Conservation (phyloP, 192 early-diverging fungal genomes). For the Anaeromyces robustus region DNA sequence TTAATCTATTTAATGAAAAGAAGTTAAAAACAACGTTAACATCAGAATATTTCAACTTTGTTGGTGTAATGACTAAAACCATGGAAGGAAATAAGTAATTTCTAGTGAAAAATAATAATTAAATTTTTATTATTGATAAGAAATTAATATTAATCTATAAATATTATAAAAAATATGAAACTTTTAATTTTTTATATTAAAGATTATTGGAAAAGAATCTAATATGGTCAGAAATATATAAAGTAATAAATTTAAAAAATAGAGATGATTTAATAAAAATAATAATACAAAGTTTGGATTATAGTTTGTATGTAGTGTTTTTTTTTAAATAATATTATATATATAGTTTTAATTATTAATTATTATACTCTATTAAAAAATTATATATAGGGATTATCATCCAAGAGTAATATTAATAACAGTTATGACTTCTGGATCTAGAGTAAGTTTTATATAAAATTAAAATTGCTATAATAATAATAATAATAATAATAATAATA, state of each 20-base stretch:
- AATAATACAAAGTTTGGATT: constrained; percentile 57
- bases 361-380: too few species aligned
- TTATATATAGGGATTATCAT: constrained; percentile 49
- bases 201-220: constrained; percentile 53
- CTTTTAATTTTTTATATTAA: background rate
- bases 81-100: constrained; percentile 45
- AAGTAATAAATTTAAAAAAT: constrained; percentile 54
- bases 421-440: constrained; percentile 70
- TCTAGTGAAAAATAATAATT: background rate
- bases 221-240: constrained; percentile 63
- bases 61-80: constrained; percentile 46
- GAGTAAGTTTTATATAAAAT: too few species aligned
- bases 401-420: constrained; percentile 63
- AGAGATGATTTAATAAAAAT: constrained; percentile 63
- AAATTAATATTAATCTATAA: background rate
- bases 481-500: too few species aligned
- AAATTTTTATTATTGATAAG: background rate
- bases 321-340: too few species aligned
- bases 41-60: constrained; percentile 62
- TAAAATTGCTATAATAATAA: too few species aligned
- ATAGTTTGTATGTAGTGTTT: constrained; percentile 25
- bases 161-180: background rate
- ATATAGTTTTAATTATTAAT: too few species aligned
- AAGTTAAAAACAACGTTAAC: constrained; percentile 25
- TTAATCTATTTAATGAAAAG: background rate